Base-by-base conservation (phyloP, 2,329 filamentous ascomycete species). In the Endocalyx cinctus region DNA sequence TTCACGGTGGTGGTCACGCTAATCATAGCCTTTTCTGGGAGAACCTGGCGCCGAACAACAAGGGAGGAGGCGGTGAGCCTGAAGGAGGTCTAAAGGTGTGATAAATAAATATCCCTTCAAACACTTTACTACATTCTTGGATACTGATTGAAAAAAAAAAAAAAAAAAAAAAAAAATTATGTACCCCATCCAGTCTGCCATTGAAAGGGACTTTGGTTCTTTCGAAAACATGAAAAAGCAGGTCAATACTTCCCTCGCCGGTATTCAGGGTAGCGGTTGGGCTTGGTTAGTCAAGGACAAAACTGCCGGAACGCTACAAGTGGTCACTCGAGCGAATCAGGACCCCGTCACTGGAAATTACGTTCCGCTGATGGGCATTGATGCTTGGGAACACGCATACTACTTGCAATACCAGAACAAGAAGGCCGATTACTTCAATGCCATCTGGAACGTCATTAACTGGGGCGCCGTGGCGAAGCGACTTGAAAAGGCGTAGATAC, bases 401-500 rank as follows among this genome's bases (percentile, higher is more conserved):
- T 77, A 77, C 46, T 53, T 75, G 14, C 70, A 74, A 47, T 88
- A 88, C 63, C 72, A 87, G 72, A 88, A 88, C 68, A 75, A 82
- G 57, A 87, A 87, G 72, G 84, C 80, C 34, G 84, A 87, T 61
- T 88, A 88, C 66, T 87, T 87, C 67, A 74, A 70, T 53, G 81
- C 81, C 31, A 77, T 88, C 54, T 88, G 84, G 84, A 79, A 87
- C 48, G 83, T 88, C 29, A 69, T 88, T 57, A 87, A 87, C 73
- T 89, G 84, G 54, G 46, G 43, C 31, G 52, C 51, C n/a, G 54
- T 58, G 10, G 46, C 47, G 14, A 45, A 47, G 42, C 46, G 54
- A 23, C 36, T 56, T 26, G 50, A 51, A 31, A 49, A 51, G 47
- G 52, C 50, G 11, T 54, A 39, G n/a, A n/a, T n/a, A 40, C 14